Base-by-base conservation (phyloP, 306 rosid species). In the Luffa acutangula region DNA sequence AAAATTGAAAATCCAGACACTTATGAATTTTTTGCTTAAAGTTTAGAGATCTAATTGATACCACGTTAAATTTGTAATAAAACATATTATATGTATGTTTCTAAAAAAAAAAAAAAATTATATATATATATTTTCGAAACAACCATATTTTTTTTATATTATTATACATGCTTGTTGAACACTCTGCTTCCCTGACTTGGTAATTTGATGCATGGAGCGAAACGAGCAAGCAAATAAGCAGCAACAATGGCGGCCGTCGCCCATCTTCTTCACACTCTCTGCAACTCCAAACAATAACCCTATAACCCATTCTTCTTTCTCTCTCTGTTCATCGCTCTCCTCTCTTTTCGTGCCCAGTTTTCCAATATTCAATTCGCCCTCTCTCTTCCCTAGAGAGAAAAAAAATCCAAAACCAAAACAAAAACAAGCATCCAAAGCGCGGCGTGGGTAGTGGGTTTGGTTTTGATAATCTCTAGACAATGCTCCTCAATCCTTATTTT, bases 361-460 rank as follows among this genome's bases (percentile, higher is more conserved):
- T 37, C 48, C 48, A 65, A 15, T 65, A 65, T 65, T 65, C 73
- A 65, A 65, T 65, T 65, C 48, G 10, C 12, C 3, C 64, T 36
- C 67, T 60, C 67, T 60, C 67, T 36, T 37, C 73, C 25, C 73
- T 17, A 65, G 46, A 65, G 48, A 37, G 73, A 3, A 2, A 6
- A 62, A 62, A 62, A 62, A 51, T 1, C 54, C 54, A 51, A 62
- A 62, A 13, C 43, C 43, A 6, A 53, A 15, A 53, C 42, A 39
- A 34, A 64, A 37, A 65, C 48, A 65, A 39, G 73, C 49, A 65
- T 65, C 73, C 73, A 65, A 65, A 39, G 73, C 48, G 73, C 73
- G 73, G 73, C 73, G 73, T 65, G 73, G 73, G 73, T 65, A 39
- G 73, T 65, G 73, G 73, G 73, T 65, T 37, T 8, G 1, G 13